These are phyloP conservation scores for Clavariopsis aquatica DNA, from an alignment of 495 filamentous ascomycete genomes.

Conservation along the genomic window DNA sequence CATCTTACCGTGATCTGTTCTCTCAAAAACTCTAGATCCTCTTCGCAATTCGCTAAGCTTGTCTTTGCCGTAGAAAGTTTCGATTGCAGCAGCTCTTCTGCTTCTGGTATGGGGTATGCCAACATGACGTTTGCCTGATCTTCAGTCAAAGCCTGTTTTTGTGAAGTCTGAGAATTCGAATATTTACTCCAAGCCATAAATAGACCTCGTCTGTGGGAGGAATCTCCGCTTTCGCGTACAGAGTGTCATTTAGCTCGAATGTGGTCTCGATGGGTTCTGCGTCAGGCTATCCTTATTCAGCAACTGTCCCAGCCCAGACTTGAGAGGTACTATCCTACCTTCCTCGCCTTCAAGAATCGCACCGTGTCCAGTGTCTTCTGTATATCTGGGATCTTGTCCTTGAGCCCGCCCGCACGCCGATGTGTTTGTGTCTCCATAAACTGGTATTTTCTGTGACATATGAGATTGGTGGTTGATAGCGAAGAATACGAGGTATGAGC, in stretches of 20 bases:
- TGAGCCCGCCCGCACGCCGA: constrained; percentile 74
- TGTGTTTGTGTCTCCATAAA: constrained; percentile 98
- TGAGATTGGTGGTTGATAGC: not conserved
- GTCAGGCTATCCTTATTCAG: constrained; percentile 38
- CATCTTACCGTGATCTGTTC: constrained; percentile 86
- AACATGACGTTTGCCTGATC: constrained; percentile 93
- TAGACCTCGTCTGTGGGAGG: constrained; percentile 89
- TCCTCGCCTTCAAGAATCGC: constrained; percentile 70
- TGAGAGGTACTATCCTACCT: constrained; percentile 50
- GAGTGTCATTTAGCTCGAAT: constrained; percentile 94
- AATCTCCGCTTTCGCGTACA: constrained; percentile 84
- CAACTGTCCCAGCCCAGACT: not conserved
- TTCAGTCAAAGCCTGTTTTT: not conserved
- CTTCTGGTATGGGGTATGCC: constrained; percentile 86
- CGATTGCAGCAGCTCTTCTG: constrained; percentile 71
- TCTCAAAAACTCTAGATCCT: constrained; percentile 92
- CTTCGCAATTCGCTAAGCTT: constrained; percentile 82
- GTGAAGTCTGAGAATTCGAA: not conserved
- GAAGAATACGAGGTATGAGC: not conserved
- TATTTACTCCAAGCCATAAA: constrained; percentile 82
- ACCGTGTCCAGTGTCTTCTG: constrained; percentile 96
- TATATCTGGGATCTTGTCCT: constrained; percentile 96
- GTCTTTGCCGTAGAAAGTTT: constrained; percentile 78
- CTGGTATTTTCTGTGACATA: constrained; percentile 78
- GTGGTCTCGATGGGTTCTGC: constrained; percentile 78